phyloP scores from a whole-genome alignment of 2,329 filamentous ascomycete species.

The Tolypocladium inflatum region DNA sequence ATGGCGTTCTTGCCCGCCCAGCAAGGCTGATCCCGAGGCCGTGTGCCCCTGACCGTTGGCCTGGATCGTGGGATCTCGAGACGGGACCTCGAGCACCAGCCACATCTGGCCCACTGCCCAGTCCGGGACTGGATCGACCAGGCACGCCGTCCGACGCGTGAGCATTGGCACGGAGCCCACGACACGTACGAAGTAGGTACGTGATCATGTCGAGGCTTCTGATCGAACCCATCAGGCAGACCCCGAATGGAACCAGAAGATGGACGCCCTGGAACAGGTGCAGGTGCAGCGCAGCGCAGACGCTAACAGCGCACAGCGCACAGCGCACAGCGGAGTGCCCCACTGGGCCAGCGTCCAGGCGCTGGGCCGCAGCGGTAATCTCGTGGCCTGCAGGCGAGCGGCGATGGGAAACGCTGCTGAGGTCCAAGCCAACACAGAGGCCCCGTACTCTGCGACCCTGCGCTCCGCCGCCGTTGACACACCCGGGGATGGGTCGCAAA shows the following conservation, averaged over 20 bases:
- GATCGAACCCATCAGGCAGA: neutral
- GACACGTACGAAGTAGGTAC: no score
- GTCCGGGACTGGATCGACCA: neutral
- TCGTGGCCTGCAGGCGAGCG: neutral
- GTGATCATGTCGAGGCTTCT: neutral
- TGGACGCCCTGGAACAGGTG: no score
- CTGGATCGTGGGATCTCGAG: slow-evolving; percentile 4
- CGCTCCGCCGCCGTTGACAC: neutral
- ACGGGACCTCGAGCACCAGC: neutral
- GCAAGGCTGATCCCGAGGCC: slow-evolving; percentile 5
- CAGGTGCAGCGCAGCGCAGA: neutral
- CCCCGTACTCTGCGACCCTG: neutral
- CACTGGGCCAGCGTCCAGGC: no score
- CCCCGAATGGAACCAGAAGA: no score
- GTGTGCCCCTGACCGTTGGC: neutral
- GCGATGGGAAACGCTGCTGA: no score
- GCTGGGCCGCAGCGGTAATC: neutral
- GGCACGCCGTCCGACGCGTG: neutral
- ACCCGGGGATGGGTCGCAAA: no score
- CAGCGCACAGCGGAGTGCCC: neutral
- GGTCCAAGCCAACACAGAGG: neutral
- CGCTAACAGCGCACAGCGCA: neutral
- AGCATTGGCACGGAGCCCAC: neutral
- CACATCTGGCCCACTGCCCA: neutral
- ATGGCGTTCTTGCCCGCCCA: neutral